Conservation (phyloP, 2,329 filamentous ascomycete genomes). For the Xylariales sp. region DNA sequence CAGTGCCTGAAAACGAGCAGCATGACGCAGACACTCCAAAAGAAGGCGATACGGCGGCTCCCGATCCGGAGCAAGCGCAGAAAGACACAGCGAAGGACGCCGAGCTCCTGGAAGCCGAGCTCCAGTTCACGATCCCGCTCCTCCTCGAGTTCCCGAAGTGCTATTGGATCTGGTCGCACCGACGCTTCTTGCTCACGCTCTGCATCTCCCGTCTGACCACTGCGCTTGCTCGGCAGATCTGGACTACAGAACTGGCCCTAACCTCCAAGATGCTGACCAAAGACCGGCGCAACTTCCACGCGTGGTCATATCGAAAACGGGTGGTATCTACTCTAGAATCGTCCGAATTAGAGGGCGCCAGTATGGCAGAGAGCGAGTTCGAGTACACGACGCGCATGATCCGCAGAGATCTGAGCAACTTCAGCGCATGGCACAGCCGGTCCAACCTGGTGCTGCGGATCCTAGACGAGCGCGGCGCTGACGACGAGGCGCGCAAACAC, state of each 20-base stretch:
- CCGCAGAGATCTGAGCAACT: conserved; percentile 79
- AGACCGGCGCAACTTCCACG: conserved; percentile 91
- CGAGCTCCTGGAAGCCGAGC: conserved; percentile 64
- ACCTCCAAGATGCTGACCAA: conserved; percentile 82
- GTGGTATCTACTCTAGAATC: conserved; percentile 74
- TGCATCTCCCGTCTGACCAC: conserved; percentile 59
- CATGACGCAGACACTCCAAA: too few relatives aligned
- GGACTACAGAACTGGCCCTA: conserved; percentile 78
- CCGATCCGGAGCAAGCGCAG: too few relatives aligned
- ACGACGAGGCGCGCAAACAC: conserved; percentile 54
- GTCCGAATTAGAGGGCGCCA: conserved; percentile 43
- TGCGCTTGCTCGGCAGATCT: conserved; percentile 58
- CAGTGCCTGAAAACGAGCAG: conserved; percentile 15
- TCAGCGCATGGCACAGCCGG: conserved; percentile 93
- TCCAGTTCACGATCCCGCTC: conserved; percentile 78
- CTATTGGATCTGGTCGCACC: conserved; percentile 99
- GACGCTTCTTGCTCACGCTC: conserved; percentile 76
- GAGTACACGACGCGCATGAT: conserved; percentile 91
- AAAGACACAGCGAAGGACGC: conserved; percentile 22
- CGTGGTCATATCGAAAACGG: conserved; percentile 84
- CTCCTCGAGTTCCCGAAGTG: conserved; percentile 88
- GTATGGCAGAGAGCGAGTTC: conserved; percentile 76
- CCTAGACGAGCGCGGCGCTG: conserved; percentile 64
- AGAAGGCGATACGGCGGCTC: too few relatives aligned
- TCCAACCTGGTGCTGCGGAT: conserved; percentile 77